Percentiles rank a stretch among this genome's conserved stretches.
These are phyloP conservation scores for Zangia roseola DNA, from an alignment of 768 basidiomycete genomes.

Conservation along the genomic window DNA sequence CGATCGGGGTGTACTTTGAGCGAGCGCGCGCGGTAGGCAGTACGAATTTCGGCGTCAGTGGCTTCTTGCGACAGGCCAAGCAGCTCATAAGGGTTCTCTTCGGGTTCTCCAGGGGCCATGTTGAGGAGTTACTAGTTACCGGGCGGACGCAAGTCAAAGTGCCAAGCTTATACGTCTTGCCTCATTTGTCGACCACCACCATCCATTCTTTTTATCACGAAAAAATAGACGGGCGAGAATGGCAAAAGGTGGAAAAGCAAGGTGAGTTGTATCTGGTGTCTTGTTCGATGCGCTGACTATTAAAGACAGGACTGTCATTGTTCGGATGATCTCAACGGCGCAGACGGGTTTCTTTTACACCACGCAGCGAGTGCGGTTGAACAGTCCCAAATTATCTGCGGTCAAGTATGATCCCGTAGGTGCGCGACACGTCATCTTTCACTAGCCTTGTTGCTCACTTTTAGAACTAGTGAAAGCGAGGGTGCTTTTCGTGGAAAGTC, in stretches of 20 bases:
- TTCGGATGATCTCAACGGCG: constrained; percentile 87
- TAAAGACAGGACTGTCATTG: constrained; percentile 67
- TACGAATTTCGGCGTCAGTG: constrained; percentile 75
- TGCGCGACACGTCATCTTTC: constrained; percentile 35
- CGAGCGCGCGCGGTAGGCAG: constrained; percentile 75
- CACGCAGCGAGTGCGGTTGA: constrained; percentile 62
- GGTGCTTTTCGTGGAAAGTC: constrained; percentile 79
- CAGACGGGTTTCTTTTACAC: constrained; percentile 93
- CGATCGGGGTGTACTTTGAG: constrained; percentile 88
- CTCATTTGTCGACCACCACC: constrained; percentile 6
- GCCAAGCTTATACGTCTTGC: constrained; percentile 9
- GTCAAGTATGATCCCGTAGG: constrained; percentile 91
- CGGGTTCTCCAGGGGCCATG: constrained; percentile 47
- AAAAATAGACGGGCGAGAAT: constrained; percentile 31
- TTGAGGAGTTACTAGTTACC: neutral
- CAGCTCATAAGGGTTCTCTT: constrained; percentile 72
- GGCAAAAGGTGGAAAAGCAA: constrained; percentile 63
- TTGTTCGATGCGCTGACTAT: neutral
- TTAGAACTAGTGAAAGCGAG: constrained; percentile 55
- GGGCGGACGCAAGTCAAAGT: neutral
- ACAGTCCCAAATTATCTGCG: constrained; percentile 78
- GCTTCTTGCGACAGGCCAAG: constrained; percentile 59
- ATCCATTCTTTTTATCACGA: neutral
- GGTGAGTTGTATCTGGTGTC: constrained; percentile 32
- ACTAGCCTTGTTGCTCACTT: neutral